A percentile compares a stretch with the other conserved stretches of the same genome.
Evolutionary conservation across 495 filamentous ascomycete species (phyloP).

Genomic region (Penicillium manginii): DNA sequence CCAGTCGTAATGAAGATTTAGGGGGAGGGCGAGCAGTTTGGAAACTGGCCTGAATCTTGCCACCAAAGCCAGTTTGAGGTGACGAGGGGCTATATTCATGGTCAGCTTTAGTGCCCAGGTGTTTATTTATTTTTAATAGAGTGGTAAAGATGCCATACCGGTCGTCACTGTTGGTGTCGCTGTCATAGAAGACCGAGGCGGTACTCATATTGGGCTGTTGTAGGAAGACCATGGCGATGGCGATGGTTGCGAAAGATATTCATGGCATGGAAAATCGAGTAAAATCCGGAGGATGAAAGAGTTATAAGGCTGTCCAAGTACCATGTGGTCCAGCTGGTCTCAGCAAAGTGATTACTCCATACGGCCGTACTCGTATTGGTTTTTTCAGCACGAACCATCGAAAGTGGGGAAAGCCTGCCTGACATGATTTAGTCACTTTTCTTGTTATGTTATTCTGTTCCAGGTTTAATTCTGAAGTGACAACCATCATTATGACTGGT

Average conservation of each 20-base stretch:
- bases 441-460: no score
- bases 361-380: constrained; percentile 14
- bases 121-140: background rate
- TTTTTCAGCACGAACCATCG: background rate
- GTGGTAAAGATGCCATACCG: constrained; percentile 18
- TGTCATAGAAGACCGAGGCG: constrained; percentile 23
- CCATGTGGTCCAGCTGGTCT: no score
- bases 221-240: background rate
- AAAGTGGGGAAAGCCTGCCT: background rate
- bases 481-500: background rate
- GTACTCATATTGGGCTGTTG: constrained; percentile 15
- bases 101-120: background rate
- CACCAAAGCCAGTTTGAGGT: constrained; percentile 5
- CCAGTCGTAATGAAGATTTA: constrained; percentile 36
- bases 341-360: background rate
- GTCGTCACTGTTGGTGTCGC: constrained; percentile 30
- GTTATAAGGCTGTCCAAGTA: background rate
- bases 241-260: background rate
- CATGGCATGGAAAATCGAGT: background rate
- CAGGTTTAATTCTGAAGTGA: no score
- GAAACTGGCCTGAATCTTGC: constrained; percentile 36
- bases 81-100: constrained; percentile 6
- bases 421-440: background rate
- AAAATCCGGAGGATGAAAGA: background rate
- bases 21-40: constrained; percentile 42